Evolutionary conservation across 345 rosid species (phyloP).

Genomic region (Pistacia integerrima): DNA sequence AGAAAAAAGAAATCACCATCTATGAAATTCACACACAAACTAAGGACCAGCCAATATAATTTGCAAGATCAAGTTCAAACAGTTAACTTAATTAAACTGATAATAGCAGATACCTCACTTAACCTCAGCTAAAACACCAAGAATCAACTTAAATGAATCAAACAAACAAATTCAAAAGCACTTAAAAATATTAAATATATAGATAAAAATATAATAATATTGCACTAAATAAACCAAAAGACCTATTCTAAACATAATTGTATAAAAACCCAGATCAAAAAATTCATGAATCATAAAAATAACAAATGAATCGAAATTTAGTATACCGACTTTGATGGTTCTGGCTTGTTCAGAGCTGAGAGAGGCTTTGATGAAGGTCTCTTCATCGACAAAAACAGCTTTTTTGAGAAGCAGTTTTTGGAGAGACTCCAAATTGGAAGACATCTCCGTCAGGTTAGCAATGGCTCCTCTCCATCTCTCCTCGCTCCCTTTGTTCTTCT

Average conservation of each 20-base stretch:
- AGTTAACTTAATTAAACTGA: not conserved
- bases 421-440: slow-evolving; percentile 81
- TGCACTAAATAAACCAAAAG: not conserved
- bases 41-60: not conserved
- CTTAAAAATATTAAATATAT: not conserved
- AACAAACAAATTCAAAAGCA: not conserved
- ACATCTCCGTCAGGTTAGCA: slow-evolving; percentile 78
- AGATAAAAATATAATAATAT: not conserved
- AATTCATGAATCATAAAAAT: not conserved
- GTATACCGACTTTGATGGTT: slow-evolving; percentile 66
- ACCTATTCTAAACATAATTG: not conserved
- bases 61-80: not conserved
- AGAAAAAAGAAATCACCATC: too few species aligned
- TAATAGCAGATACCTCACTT: too few species aligned
- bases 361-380: slow-evolving; percentile 83
- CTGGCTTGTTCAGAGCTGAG: slow-evolving; percentile 91
- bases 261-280: not conserved
- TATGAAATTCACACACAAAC: too few species aligned
- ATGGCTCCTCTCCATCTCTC: slow-evolving; percentile 93
- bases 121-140: too few species aligned
- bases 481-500: slow-evolving; percentile 60
- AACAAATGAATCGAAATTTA: not conserved
- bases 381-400: slow-evolving; percentile 93
- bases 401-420: slow-evolving; percentile 82
- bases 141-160: not conserved